Evolutionary conservation across 2,329 filamentous ascomycete species (phyloP), one percentile per base, ranked within the genome.

Genomic region (Aspergillus sp.): DNA sequence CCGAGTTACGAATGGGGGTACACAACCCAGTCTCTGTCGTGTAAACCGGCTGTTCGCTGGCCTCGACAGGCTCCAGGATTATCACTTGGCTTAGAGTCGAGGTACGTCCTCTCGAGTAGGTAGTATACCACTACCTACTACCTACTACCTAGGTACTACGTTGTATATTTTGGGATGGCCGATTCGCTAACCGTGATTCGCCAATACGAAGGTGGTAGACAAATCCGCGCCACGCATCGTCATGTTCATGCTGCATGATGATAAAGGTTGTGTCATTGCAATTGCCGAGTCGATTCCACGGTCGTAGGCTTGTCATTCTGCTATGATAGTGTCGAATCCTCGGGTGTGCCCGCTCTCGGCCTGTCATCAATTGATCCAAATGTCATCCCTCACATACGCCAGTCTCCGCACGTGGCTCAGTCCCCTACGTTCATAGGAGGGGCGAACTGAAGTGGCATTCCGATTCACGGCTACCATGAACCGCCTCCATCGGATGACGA

Each of bases 361-460:
- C 34, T 41, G 34, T 41, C 34, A 41, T 41, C 9, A 41, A 41
- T 13, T 2, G 34, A 38, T 8, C 25, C 25, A 28, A 28, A 9
- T 34, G 22, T 6, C 43, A 13, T 34, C 55, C 22, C 45, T 19
- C 13, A 31, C 34, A 38, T 30, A 38, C 7, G 48, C 28, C 47
- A 19, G 9, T 49, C 47, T 22, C 15, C 22, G 56, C 56, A 58
- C 56, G 56, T 58, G 56, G 48, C 46, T 53, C 48, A 11, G 43
- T 52, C 48, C 56, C 48, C 30, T 52, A 34, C 56, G 34, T 53
- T 47, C 56, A 58, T 58, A 58, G 56, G 56, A 30, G 25, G 54
- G 7, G 7, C 7, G 25, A 22, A 22, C 19, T 50, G 22, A 25
- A 5, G 13, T 41, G 34, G 15, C 34, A 41, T 41, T 15, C 34